phyloP scores from a whole-genome alignment of 148 eudicot genomes.

The Chenopodium album region DNA sequence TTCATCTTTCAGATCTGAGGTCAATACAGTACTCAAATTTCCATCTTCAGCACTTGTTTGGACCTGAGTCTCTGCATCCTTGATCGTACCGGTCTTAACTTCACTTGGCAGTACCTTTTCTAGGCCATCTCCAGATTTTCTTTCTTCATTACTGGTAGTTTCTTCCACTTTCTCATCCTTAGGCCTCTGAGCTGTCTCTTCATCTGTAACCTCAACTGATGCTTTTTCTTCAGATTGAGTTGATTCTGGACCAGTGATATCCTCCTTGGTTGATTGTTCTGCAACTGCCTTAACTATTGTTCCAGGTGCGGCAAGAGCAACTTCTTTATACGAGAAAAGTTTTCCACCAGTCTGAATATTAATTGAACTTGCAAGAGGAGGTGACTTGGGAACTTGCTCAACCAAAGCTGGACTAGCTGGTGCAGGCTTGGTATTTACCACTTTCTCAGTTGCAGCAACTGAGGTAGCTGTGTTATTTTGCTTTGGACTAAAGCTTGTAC shows the following conservation, averaged over 20 bases:
- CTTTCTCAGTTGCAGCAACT: slow-evolving; percentile 40
- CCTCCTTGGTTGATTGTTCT: slow-evolving; percentile 57
- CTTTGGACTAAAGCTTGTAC: slow-evolving; percentile 67
- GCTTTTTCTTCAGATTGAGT: slow-evolving; percentile 28
- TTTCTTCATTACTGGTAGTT: slow-evolving; percentile 15
- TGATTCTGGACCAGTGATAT: slow-evolving; percentile 27
- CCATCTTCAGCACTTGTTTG: slow-evolving; percentile 12
- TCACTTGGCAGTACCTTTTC: slow-evolving; percentile 16
- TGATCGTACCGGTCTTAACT: slow-evolving; percentile 2
- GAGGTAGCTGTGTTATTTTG: slow-evolving; percentile 29
- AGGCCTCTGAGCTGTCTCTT: slow-evolving; percentile 29
- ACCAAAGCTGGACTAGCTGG: slow-evolving; percentile 59
- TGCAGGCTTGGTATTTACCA: slow-evolving; percentile 47
- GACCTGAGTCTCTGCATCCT: slow-evolving; percentile 16
- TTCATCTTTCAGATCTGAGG: slow-evolving; percentile 20
- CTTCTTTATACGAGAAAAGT: slow-evolving; percentile 93
- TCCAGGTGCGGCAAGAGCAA: slow-evolving; percentile 93
- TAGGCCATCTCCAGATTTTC: slow-evolving; percentile 16
- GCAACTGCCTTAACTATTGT: slow-evolving; percentile 74
- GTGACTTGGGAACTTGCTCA: slow-evolving; percentile 50
- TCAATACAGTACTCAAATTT: not conserved
- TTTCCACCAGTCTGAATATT: slow-evolving; percentile 64
- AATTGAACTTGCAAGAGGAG: slow-evolving; percentile 41
- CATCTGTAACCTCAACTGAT: slow-evolving; percentile 22
- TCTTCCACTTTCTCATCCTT: slow-evolving; percentile 32